Base-by-base conservation (phyloP, 2,329 filamentous ascomycete genomes). In the Fusarium keratoplasticum region DNA sequence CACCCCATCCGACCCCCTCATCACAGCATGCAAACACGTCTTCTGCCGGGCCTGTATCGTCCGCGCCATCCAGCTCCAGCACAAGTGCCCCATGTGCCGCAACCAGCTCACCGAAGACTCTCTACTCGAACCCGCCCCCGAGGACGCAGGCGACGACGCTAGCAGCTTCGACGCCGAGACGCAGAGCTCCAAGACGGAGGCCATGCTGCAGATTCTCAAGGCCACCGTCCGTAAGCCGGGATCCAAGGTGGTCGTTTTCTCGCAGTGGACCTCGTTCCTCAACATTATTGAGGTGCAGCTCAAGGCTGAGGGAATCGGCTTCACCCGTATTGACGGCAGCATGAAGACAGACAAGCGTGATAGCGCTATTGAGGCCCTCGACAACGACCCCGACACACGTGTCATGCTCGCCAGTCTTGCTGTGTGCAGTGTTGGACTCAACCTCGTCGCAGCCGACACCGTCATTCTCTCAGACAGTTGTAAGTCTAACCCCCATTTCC, bases 31-130 rank as follows among this genome's bases (percentile, higher is more conserved):
- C 83, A 94, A 93, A 29, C 95, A 98, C 80, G 86, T 91, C 1
- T 98, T 95, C 81, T 95, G 95, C 74, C 86, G 86, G 25, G 83
- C 85, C 6, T 98, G 95, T 80, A 95, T 98, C 71, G 86, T 90
- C 61, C 89, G 90, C 72, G 92, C 93, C 59, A 92, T 97, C 67
- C 89, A 93, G 64, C 87, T 89, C 1, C 94, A 96, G 79, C 88
- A 92, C 63, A 95, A 93, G 81, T 98, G 95, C 70, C 95, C 95
- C 0, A 92, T 97, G 88, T 97, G 95, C 78, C 92, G 94, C 22
- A 90, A 92, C 7, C 84, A 89, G 36, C 88, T 97, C 18, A 84
- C 87, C 14, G 87, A 91, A 64, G 86, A 86, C 2, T 85, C 88
- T 3, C 85, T 89, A 0, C 88, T 96, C 0, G 93, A 91, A 33